Evolutionary conservation across 345 rosid genomes (phyloP), one percentile per base, ranked within the genome.

Genomic region (Abelmoschus esculentus): DNA sequence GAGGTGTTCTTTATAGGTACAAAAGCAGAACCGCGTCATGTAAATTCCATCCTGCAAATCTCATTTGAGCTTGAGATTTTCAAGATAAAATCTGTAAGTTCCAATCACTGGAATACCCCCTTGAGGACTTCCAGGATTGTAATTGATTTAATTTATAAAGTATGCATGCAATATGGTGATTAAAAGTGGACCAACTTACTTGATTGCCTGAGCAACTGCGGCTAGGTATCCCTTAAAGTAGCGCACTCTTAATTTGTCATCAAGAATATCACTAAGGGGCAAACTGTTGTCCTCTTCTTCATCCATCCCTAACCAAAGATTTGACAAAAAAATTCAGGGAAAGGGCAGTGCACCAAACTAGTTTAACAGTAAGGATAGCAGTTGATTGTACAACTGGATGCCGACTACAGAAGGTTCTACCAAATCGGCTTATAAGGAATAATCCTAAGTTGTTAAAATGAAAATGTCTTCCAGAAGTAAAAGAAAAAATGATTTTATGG

Each of bases 281-380:
- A 77, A 76, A 76, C 78, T 70, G 42, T 79, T 85, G 6, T 81
- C 72, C 6, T 93, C 91, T 81, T 89, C 92, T 58, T 93, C 97
- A 75, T 93, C 98, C 95, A 93, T 93, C 57, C 98, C 98, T 93
- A 83, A 83, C n/a, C 38, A 46, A 61, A 68, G 3, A 17, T 55
- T 40, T 5, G 38, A 46, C 47, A 54, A 14, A 18, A 63, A 58
- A 63, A 32, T n/a, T 44, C 54, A 46, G 55, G 38, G 13, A 5
- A 26, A 47, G 52, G 13, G 22, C 67, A 72, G 61, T 29, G 53
- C 42, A 9, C 14, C 49, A 60, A 52, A 10, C 1, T 18, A 31
- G 26, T 31, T 50, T 31, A 53, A 10, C 29, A 32, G 4, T 52
- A 64, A 44, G 5, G 54, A 42, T 44, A 64, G 3, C 36, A 50